These are phyloP conservation scores for Fusarium marasasianum DNA, from an alignment of 2,329 filamentous ascomycete genomes.

Conservation along the genomic window DNA sequence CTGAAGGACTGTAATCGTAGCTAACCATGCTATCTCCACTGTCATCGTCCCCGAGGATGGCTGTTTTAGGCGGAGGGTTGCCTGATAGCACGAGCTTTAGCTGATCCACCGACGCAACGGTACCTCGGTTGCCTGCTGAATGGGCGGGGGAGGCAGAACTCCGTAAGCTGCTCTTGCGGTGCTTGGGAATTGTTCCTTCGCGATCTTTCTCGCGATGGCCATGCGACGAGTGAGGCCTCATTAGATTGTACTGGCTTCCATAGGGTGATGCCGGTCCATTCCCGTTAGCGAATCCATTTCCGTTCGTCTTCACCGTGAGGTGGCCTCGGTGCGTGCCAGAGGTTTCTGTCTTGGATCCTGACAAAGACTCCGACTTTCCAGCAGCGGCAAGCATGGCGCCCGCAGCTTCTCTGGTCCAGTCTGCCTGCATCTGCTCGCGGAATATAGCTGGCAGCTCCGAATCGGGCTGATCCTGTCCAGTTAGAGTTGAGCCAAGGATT, in stretches of 20 bases:
- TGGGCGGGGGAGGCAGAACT: slow-evolving; percentile 59
- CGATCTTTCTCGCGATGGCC: slow-evolving; percentile 47
- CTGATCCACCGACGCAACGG: slow-evolving; percentile 70
- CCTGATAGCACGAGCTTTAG: slow-evolving; percentile 70
- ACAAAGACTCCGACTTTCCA: slow-evolving; percentile 78
- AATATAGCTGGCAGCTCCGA: slow-evolving; percentile 72
- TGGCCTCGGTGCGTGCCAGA: slow-evolving; percentile 62
- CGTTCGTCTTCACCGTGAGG: slow-evolving; percentile 63
- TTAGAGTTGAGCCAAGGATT: slow-evolving; percentile 62
- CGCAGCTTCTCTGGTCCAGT: slow-evolving; percentile 82
- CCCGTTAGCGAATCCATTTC: slow-evolving; percentile 44
- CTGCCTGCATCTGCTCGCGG: slow-evolving; percentile 78
- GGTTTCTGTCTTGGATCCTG: slow-evolving; percentile 76
- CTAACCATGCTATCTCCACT: slow-evolving; percentile 76
- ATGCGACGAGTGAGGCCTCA: slow-evolving; percentile 58
- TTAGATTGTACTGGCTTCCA: slow-evolving; percentile 59
- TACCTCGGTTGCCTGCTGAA: slow-evolving; percentile 56
- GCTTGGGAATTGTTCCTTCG: slow-evolving; percentile 49
- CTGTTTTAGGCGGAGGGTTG: slow-evolving; percentile 53
- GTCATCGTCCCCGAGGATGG: slow-evolving; percentile 56
- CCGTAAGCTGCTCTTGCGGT: slow-evolving; percentile 64
- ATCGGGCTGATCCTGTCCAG: slow-evolving; percentile 51
- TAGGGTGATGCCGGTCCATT: slow-evolving; percentile 56
- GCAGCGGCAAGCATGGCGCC: slow-evolving; percentile 74
- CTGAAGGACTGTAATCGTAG: slow-evolving; percentile 74